These are phyloP conservation scores for Pelagomonas calceolata DNA, from an alignment of 108 stramenopile species.

Conservation along the genomic window DNA sequence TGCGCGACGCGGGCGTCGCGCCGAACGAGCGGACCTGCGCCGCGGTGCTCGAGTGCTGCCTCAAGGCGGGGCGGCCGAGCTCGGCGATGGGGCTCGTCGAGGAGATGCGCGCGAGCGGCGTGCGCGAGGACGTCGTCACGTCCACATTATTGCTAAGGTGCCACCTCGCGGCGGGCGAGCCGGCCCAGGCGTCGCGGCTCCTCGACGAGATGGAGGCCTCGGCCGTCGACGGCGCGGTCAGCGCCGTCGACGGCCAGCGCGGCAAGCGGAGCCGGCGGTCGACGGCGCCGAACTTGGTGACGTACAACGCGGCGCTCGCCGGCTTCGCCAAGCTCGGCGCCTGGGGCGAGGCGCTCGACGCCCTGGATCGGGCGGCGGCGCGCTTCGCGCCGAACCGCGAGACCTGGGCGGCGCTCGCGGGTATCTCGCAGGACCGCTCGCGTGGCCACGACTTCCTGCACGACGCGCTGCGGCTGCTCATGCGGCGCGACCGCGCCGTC, in stretches of 20 bases:
- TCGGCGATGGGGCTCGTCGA: conserved; percentile 34
- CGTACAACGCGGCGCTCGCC: conserved; percentile 9
- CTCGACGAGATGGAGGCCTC: background rate
- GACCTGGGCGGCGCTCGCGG: background rate
- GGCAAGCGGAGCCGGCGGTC: no score
- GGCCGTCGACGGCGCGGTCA: no score
- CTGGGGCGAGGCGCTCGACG: background rate
- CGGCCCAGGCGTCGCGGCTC: background rate
- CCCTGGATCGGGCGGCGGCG: background rate
- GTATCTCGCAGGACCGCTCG: background rate
- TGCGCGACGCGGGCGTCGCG: background rate
- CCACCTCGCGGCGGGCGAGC: background rate
- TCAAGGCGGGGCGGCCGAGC: background rate
- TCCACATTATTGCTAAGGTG: background rate
- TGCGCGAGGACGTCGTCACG: background rate
- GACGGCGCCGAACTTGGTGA: background rate
- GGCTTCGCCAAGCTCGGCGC: conserved; percentile 1
- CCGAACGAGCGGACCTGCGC: background rate
- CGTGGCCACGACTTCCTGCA: background rate
- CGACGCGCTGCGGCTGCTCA: background rate
- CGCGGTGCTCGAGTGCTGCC: background rate
- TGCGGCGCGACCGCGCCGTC: background rate
- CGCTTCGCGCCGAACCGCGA: background rate
- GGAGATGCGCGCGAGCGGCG: conserved; percentile 46
- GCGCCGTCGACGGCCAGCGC: no score